phyloP scores from a whole-genome alignment of 176 grass and related monocot genomes.

The Aegilops umbellulata region DNA sequence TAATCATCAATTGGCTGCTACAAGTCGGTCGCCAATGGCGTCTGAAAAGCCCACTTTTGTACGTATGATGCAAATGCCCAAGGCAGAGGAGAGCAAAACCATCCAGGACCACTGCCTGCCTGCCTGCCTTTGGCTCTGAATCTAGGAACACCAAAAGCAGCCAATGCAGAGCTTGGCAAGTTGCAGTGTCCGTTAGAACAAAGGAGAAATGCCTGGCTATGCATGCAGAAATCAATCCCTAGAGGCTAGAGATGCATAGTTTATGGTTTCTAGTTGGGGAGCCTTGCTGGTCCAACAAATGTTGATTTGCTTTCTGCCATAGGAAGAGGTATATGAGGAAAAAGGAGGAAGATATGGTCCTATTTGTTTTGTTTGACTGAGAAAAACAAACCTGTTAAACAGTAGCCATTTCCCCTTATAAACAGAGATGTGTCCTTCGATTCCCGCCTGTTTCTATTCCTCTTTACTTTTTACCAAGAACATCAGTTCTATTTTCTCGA shows the following conservation, averaged over 20 bases:
- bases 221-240: background rate
- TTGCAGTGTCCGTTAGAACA: slow-evolving; percentile 26
- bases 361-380: background rate
- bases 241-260: slow-evolving; percentile 18
- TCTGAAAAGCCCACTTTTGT: slow-evolving; percentile 28
- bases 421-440: background rate
- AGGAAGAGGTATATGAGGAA: background rate
- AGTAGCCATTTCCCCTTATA: background rate
- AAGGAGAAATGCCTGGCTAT: slow-evolving; percentile 13
- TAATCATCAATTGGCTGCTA: background rate
- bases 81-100: slow-evolving; percentile 25
- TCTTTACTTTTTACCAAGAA: background rate
- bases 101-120: slow-evolving; percentile 34
- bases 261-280: slow-evolving; percentile 9
- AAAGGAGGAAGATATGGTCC: background rate
- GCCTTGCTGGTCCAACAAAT: slow-evolving; percentile 39
- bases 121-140: slow-evolving; percentile 37
- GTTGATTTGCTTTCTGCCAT: background rate
- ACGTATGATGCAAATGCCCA: slow-evolving; percentile 32
- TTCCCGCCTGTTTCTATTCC: background rate
- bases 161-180: slow-evolving; percentile 42
- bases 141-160: slow-evolving; percentile 59
- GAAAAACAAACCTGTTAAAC: background rate
- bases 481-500: background rate
- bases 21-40: background rate